A percentile compares a stretch with the other conserved stretches of the same genome.
Evolutionary conservation across 2,329 filamentous ascomycete species (phyloP).

Genomic region (Fusarium brevicatenulatum): DNA sequence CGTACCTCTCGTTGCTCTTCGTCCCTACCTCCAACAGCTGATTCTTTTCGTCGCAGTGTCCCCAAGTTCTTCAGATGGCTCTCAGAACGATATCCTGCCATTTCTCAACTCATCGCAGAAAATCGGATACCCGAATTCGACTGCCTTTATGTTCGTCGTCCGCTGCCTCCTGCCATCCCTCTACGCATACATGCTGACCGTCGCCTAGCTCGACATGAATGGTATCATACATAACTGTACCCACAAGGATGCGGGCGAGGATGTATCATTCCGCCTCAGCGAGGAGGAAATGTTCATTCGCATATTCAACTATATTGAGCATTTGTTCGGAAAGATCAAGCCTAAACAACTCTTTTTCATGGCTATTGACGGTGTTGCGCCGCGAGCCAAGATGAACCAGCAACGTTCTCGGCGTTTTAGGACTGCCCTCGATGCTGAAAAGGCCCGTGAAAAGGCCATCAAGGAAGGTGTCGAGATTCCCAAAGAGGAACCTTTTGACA

Average conservation of each 20-base stretch:
- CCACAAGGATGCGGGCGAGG: conserved; percentile 89
- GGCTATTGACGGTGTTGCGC: conserved; percentile 98
- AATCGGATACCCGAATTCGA: conserved; percentile 99
- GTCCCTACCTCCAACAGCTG: conserved; percentile 12
- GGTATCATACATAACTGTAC: conserved; percentile 99
- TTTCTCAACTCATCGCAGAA: conserved; percentile 97
- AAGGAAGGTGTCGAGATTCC: conserved; percentile 90
- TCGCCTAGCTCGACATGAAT: conserved; percentile 86
- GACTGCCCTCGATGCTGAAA: conserved; percentile 90
- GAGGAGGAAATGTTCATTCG: conserved; percentile 99
- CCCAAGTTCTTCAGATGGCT: conserved; percentile 99
- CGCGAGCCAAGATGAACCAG: conserved; percentile 99
- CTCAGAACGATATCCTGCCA: conserved; percentile 97
- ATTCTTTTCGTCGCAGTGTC: conserved; percentile 56
- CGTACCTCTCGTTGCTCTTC: neutral
- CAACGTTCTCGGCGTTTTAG: conserved; percentile 95
- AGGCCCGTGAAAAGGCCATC: conserved; percentile 91
- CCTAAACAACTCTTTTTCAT: conserved; percentile 99
- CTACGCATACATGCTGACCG: conserved; percentile 34
- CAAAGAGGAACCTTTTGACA: conserved; percentile 95
- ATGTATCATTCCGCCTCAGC: conserved; percentile 88
- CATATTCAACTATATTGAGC: conserved; percentile 99
- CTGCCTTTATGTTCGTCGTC: conserved; percentile 79
- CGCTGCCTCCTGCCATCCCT: conserved; percentile 22
- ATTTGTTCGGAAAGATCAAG: conserved; percentile 98